Base-by-base conservation (phyloP, 768 basidiomycete genomes). In the Neoboletus magnificus region DNA sequence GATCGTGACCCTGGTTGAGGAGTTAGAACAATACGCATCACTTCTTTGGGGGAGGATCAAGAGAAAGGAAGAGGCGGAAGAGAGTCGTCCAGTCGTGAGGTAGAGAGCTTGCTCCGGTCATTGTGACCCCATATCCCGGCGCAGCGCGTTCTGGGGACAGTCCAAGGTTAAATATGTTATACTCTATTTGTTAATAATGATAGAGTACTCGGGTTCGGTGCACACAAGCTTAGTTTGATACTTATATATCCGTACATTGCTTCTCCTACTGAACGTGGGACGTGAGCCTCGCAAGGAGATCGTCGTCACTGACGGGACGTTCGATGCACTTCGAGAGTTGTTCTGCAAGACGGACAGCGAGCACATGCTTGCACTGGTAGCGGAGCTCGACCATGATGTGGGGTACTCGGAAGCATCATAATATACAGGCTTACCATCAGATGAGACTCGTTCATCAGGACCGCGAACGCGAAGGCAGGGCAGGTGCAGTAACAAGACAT, bases 291-390 rank as follows among this genome's bases (percentile, higher is more conserved):
- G 70, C 52, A 20, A 76, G 74, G n/a, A 89, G 72, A 35, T 84
- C 81, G 51, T 82, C 76, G 4, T 70, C 65, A 25, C 65, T 69
- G 43, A 81, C 67, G 33, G 76, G 69, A 22, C 82, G 79, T 50
- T 85, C 78, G 36, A 82, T 62, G 56, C 76, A 83, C 51, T 75
- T 76, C 4, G 73, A 73, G 48, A 89, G 67, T 49, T 77, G 79
- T 27, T 79, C 69, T 3, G 87, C 86, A 15, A 93, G 72, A 15
- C 77, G 72, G 13, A 80, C 77, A 3, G 90, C 91, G 25, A 93
- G 75, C 3, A 89, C 69, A 67, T 93, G 91, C 66, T 93, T 92
- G 65, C 91, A 93, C 91, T 92, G 39, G 39, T 6, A 16, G 44
- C n/a, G 13, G 33, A 60, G 25, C 48, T 42, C 33, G 55, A 50